These are phyloP conservation scores for Inga laurina DNA, from an alignment of 306 rosid species.

Conservation along the genomic window DNA sequence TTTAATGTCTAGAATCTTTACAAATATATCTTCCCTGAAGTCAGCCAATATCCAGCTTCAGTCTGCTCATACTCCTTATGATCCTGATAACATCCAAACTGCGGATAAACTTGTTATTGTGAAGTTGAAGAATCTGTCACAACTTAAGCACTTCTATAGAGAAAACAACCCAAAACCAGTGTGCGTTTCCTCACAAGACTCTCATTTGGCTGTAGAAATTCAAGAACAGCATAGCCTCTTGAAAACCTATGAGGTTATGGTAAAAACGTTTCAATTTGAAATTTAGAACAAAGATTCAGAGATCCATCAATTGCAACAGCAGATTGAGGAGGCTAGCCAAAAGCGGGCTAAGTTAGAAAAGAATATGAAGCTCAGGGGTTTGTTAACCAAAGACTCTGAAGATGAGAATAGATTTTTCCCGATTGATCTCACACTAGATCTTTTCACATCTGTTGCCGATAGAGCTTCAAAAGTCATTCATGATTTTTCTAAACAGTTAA, in stretches of 20 bases:
- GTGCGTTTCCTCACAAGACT: constrained; percentile 89
- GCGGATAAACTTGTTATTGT: constrained; percentile 90
- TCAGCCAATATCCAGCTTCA: constrained; percentile 96
- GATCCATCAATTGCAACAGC: constrained; percentile 85
- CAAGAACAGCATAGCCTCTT: constrained; percentile 96
- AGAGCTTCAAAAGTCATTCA: constrained; percentile 88
- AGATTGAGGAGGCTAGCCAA: constrained; percentile 91
- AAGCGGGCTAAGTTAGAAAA: constrained; percentile 83
- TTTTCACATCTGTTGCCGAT: constrained; percentile 79
- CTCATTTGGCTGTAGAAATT: constrained; percentile 98
- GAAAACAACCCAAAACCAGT: constrained; percentile 96
- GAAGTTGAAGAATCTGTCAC: constrained; percentile 89
- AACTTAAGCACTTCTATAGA: constrained; percentile 94
- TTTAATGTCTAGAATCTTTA: constrained; percentile 74
- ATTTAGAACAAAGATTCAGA: constrained; percentile 96
- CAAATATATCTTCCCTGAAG: constrained; percentile 86
- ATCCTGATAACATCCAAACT: constrained; percentile 91
- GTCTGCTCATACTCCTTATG: constrained; percentile 98
- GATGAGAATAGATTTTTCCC: constrained; percentile 69
- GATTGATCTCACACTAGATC: constrained; percentile 83
- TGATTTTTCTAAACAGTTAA: constrained; percentile 95
- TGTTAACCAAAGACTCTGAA: constrained; percentile 85
- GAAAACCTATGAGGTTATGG: constrained; percentile 99
- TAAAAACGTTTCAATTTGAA: constrained; percentile 97
- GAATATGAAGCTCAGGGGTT: constrained; percentile 92